Percentiles rank a stretch among this genome's conserved stretches.
phyloP scores from a whole-genome alignment of 352 stramenopile genomes.

The Aphanomyces stellatus region DNA sequence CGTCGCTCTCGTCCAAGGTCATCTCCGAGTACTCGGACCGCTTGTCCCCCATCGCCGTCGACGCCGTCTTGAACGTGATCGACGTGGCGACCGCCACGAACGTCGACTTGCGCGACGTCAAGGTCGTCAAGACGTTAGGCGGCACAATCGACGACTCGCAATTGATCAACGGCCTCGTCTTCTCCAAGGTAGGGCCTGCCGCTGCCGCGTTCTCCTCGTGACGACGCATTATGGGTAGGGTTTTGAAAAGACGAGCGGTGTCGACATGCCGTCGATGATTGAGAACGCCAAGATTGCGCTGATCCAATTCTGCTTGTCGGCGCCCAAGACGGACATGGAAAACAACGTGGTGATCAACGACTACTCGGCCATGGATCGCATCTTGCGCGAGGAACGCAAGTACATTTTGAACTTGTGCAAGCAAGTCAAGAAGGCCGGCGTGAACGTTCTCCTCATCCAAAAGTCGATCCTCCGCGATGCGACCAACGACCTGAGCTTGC shows the following conservation, averaged over 20 bases:
- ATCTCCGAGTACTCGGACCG: slow-evolving; percentile 97
- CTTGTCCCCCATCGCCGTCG: slow-evolving; percentile 97
- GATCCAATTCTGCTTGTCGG: slow-evolving; percentile 99
- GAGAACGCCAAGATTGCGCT: slow-evolving; percentile 99
- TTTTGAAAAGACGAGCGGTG: slow-evolving; percentile 71
- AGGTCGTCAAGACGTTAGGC: slow-evolving; percentile 97
- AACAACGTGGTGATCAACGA: slow-evolving; percentile 99
- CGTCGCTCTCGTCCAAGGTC: slow-evolving; percentile 96
- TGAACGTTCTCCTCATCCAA: slow-evolving; percentile 99
- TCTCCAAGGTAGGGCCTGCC: slow-evolving; percentile 85
- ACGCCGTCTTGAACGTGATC: slow-evolving; percentile 96
- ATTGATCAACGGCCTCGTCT: slow-evolving; percentile 95
- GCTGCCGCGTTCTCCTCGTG: not conserved
- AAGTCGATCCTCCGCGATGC: slow-evolving; percentile 99
- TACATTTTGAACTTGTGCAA: slow-evolving; percentile 97
- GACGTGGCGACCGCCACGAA: slow-evolving; percentile 89
- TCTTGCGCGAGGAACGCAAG: slow-evolving; percentile 98
- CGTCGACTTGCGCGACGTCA: slow-evolving; percentile 97
- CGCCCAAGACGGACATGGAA: slow-evolving; percentile 99
- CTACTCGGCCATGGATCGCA: slow-evolving; percentile 99
- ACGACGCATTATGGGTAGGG: slow-evolving; percentile 21
- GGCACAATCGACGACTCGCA: slow-evolving; percentile 99
- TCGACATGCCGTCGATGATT: slow-evolving; percentile 60
- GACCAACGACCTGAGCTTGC: slow-evolving; percentile 98
- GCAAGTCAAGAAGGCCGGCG: slow-evolving; percentile 98